A percentile compares a stretch with the other conserved stretches of the same genome.
Evolutionary conservation across 129 eudicot genomes (phyloP).

Genomic region (Deinandra increscens): DNA sequence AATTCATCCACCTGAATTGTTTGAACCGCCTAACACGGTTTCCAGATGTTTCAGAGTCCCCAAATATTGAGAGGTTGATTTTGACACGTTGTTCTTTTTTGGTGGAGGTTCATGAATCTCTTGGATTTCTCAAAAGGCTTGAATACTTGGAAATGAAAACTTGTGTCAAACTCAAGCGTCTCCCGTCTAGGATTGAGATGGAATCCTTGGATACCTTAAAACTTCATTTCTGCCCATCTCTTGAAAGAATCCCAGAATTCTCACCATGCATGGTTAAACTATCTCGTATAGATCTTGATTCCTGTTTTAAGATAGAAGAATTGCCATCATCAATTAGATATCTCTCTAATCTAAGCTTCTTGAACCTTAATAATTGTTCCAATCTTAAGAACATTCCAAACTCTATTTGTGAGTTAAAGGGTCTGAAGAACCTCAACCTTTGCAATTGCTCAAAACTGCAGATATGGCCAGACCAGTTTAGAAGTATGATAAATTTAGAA

Average conservation of each 20-base stretch:
- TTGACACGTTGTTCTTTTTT: not conserved
- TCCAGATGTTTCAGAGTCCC: too few relatives aligned
- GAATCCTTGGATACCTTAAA: conserved; percentile 21
- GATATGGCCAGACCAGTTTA: too few relatives aligned
- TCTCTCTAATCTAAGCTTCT: conserved; percentile 5
- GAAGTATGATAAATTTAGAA: too few relatives aligned
- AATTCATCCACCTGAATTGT: not conserved
- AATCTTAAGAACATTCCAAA: too few relatives aligned
- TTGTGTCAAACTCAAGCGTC: not conserved
- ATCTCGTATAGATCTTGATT: not conserved
- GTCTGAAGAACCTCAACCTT: too few relatives aligned
- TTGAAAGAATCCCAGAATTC: not conserved
- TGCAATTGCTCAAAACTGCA: too few relatives aligned
- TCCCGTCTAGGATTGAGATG: too few relatives aligned
- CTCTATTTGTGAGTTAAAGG: too few relatives aligned
- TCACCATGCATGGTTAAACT: not conserved
- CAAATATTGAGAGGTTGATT: too few relatives aligned
- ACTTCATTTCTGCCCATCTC: not conserved
- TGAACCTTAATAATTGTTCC: too few relatives aligned
- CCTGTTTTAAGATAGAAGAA: conserved; percentile 4
- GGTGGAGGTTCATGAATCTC: conserved; percentile 10
- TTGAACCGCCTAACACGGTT: not conserved
- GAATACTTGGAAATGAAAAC: conserved; percentile 14
- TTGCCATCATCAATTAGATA: conserved; percentile 14
- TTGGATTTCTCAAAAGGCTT: conserved; percentile 4